Base-by-base conservation (phyloP, 805 yeast genomes). In the Ogataea salicorniae region DNA sequence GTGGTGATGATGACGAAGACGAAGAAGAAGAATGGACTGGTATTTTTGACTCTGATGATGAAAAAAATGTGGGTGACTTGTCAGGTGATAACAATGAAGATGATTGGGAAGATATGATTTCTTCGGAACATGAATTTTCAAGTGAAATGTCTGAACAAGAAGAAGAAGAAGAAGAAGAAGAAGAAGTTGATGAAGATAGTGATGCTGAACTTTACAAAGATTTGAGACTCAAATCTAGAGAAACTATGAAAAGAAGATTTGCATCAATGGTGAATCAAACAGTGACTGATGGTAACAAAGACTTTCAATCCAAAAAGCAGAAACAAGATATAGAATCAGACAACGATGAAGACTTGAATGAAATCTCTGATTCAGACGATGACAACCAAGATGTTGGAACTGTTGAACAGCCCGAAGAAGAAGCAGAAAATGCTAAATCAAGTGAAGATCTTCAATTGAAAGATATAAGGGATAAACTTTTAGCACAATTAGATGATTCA, bases 401-500 rank as follows among this genome's bases (percentile, higher is more conserved):
- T 26, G 8, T 7, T 26, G 42, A 39, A 20, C 20, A 20, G 23
- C 46, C 50, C 13, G 53, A 48, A 26, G 33, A 42, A 22, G 14
- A 40, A 13, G 26, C 37, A 6, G 34, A 17, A 4, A 53, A 43
- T 20, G 20, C 4, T 20, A 20, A 20, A 20, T 20, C 20, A 8
- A 42, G 63, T 56, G 43, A 47, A 55, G 42, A 61, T 46, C 62
- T 64, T 18, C 56, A 56, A 14, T 40, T 63, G 20, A 42, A 54
- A 6, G 54, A 54, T 14, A 54, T 63, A 31, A 59, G 56, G 45
- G 63, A 59, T 37, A 54, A 59, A 31, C 50, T 63, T 2, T 48
- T 63, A 8, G 57, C 59, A 2, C 48, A 57, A 36, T 46, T 64
- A 31, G 63, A 60, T 3, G 59, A 61, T 26, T 56, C 59, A 1